Evolutionary conservation across 2,329 filamentous ascomycete species (phyloP), one percentile per base, ranked within the genome.

Genomic region (Penicillium sp.): DNA sequence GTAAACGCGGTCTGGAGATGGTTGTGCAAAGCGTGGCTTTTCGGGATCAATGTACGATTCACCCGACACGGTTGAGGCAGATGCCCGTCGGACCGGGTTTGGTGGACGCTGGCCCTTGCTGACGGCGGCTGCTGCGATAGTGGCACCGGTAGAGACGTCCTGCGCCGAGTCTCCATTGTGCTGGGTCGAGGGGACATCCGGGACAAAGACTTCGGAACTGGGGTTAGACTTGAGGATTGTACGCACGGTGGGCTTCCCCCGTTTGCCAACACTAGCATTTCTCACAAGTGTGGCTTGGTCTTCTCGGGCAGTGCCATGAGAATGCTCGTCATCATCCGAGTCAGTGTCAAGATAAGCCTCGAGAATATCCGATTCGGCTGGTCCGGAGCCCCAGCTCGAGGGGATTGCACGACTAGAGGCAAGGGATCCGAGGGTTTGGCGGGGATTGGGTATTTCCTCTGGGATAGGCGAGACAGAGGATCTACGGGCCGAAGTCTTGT

Each of bases 381-480:
- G 70, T 3, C 69, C 74, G 28, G 79, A 82, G 4, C 79, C 83
- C 83, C 87, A 91, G 61, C 79, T 85, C 18, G 85, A 83, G 1
- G 89, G 88, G 69, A 91, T 89, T 0, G 84, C 88, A 31, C 85
- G 83, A 62, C 88, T 91, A 2, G 89, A 91, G 19, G 75, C 88
- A 65, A 84, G 87, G 0, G 89, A 91, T 24, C 79, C 79, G 66
- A 64, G 53, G 6, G 68, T 65, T 24, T 85, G 85, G 21, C 81
- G 66, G 21, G 71, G 64, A 46, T 75, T 77, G 0, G 83, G 80
- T 58, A 81, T 83, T 67, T 92, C 89, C 70, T 92, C 89, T 0
- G 86, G 87, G 49, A 92, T 92, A 0, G 89, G 88, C 0, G 89
- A 89, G 23, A 92, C 87, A 55, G 81, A 87, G 0, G 87, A 89